These are phyloP conservation scores for Micractinium sp. DNA, from an alignment of 139 green algal genomes.

Conservation along the genomic window DNA sequence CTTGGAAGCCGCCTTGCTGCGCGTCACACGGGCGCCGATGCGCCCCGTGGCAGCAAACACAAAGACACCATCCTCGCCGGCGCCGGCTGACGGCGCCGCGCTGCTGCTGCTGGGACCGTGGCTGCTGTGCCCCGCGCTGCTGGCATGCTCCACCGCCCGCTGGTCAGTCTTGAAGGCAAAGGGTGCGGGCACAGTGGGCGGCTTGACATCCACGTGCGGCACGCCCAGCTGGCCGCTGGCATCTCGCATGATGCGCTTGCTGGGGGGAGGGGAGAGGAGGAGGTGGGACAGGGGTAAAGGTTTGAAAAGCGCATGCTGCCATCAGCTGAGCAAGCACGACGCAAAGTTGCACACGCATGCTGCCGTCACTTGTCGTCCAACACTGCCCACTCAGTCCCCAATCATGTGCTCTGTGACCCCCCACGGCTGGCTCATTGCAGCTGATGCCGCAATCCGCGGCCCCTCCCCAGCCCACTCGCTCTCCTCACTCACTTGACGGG, in stretches of 20 bases:
- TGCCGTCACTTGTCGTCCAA: not conserved
- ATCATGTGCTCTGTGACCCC: no score
- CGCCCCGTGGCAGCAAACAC: slow-evolving; percentile 33
- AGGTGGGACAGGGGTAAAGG: not conserved
- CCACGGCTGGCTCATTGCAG: not conserved
- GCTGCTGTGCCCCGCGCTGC: not conserved
- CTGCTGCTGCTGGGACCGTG: not conserved
- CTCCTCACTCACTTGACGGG: slow-evolving; percentile 60
- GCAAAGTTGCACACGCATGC: not conserved
- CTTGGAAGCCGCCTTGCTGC: slow-evolving; percentile 9
- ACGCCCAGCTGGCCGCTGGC: slow-evolving; percentile 51
- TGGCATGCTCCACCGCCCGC: slow-evolving; percentile 36
- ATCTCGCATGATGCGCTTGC: slow-evolving; percentile 47
- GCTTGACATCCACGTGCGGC: slow-evolving; percentile 53
- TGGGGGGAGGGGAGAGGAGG: slow-evolving; percentile 28
- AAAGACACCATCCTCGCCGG: slow-evolving; percentile 17
- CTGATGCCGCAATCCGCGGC: not conserved
- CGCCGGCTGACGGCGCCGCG: not conserved
- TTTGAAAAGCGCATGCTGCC: not conserved
- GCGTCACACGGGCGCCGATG: not conserved
- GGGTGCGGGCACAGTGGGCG: slow-evolving; percentile 48
- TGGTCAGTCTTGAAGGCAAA: slow-evolving; percentile 54
- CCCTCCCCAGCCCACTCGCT: not conserved
- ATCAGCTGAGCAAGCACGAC: not conserved
- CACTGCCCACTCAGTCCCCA: not conserved